Evolutionary conservation across 1,284 basidiomycete species (phyloP).

Genomic region (Tylopilus orsonianus): DNA sequence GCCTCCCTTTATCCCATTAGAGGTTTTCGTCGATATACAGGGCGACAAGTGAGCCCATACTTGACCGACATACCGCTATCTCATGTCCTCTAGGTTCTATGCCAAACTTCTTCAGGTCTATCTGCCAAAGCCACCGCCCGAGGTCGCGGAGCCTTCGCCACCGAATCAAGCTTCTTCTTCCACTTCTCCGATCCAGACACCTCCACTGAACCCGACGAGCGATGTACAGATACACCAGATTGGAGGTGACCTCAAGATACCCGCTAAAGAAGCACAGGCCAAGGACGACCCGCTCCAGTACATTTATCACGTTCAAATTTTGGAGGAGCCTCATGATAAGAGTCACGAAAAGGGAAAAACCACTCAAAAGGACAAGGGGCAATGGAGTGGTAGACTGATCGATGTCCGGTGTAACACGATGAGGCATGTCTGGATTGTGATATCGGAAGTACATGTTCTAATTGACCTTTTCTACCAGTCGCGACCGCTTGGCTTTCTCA

Average conservation of each 20-base stretch:
- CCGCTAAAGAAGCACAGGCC: constrained; percentile 67
- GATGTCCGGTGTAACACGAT: constrained; percentile 79
- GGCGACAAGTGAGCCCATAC: constrained; percentile 68
- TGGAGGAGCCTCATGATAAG: constrained; percentile 73
- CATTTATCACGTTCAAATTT: constrained; percentile 84
- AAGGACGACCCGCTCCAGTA: constrained; percentile 84
- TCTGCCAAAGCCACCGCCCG: constrained; percentile 59
- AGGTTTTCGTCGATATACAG: constrained; percentile 79
- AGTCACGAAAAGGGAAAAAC: constrained; percentile 59
- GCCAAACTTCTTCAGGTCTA: constrained; percentile 75
- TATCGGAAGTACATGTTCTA: constrained; percentile 4
- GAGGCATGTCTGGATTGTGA: constrained; percentile 53
- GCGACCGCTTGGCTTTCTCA: constrained; percentile 92
- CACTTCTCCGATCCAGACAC: constrained; percentile 31
- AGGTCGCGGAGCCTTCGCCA: constrained; percentile 41
- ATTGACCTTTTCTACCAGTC: constrained; percentile 46
- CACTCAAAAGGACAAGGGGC: constrained; percentile 51
- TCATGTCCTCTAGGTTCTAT: constrained; percentile 58
- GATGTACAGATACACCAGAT: constrained; percentile 60
- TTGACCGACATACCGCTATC: constrained; percentile 24
- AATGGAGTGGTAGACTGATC: constrained; percentile 68
- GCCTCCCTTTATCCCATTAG: constrained; percentile 42
- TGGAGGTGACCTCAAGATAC: constrained; percentile 77
- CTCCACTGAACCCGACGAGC: constrained; percentile 36
- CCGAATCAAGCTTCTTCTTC: constrained; percentile 34